Evolutionary conservation across 192 early-diverging fungal species (phyloP), one percentile per base, ranked within the genome.

Genomic region (Coemansia sp.): DNA sequence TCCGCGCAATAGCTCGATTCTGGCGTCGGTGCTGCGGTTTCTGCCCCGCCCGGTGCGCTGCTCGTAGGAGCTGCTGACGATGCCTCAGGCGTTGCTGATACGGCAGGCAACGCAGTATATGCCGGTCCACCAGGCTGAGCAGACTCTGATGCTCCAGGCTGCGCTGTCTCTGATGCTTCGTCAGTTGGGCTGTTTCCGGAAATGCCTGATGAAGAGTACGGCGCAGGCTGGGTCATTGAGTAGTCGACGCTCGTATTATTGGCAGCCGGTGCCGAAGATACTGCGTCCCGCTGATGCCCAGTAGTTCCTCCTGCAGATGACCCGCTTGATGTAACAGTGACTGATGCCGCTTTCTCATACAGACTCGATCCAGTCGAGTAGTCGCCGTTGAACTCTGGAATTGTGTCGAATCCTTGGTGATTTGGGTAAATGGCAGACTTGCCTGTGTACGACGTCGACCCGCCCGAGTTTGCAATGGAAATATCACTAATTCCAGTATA

Each of bases 311-410:
- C 41, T 15, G 41, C 15, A 15, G 7, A 45, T 10, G 41, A 2
- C 4, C 41, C 41, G 14, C 41, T 3, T 3, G 41, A n/a, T 9
- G 41, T 15, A 5, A 45, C 15, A n/a, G 41, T 45, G 14, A 45
- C 41, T 4, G 11, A 15, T 15, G 11, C 14, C 5, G 41, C 41
- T 0, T 45, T 45, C 12, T 45, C 14, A 45, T 45, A 45, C 4
- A 45, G 41, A 5, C 15, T n/a, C 2, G 5, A 4, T 0, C 41
- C 41, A 0, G 41, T 45, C 71, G 11, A 3, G 15, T 45, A 45
- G 15, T 45, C 15, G 41, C 41, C 41, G 41, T 45, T 45, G 41
- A 45, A 80, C 65, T 84, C 85, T 32, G 83, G 69, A 14, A 86
- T 83, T 3, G 59, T 61, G 7, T 81, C 78, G 54, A 69, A 82